These are phyloP conservation scores for Scleroderma bovista DNA, from an alignment of 768 basidiomycete species.

Conservation along the genomic window DNA sequence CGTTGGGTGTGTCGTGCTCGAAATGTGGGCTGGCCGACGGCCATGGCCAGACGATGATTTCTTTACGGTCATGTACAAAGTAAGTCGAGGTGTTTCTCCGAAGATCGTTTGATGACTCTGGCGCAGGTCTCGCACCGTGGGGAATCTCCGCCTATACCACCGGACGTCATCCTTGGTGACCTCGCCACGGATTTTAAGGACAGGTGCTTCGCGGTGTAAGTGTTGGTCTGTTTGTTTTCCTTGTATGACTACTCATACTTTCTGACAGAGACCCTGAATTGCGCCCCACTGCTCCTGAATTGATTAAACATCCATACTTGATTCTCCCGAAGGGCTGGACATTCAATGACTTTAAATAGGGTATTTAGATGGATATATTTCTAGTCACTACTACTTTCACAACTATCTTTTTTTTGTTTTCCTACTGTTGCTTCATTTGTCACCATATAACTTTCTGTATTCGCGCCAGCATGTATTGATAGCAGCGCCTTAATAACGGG, in stretches of 20 bases:
- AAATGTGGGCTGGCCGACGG: constrained; percentile 97
- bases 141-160: constrained; percentile 84
- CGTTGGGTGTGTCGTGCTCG: constrained; percentile 95
- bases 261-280: constrained; percentile 68
- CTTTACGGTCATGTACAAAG: constrained; percentile 93
- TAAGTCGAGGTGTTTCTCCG: constrained; percentile 27
- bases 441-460: constrained; percentile 30
- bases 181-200: constrained; percentile 82
- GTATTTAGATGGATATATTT: constrained; percentile 6
- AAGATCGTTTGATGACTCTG: neutral
- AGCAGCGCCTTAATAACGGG: constrained; percentile 23
- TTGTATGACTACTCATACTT: neutral
- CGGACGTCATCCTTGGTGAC: constrained; percentile 68
- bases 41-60: constrained; percentile 92
- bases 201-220: constrained; percentile 87
- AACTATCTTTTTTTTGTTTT: constrained; percentile 13
- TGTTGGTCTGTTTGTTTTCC: constrained; percentile 1
- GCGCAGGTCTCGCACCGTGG: constrained; percentile 77
- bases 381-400: constrained; percentile 11
- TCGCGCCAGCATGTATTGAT: constrained; percentile 16
- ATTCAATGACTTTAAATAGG: constrained; percentile 51
- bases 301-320: constrained; percentile 77
- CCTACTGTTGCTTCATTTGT: constrained; percentile 23
- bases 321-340: constrained; percentile 66
- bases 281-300: constrained; percentile 73